Conservation (phyloP, 306 rosid species). For the Vigna mungo region DNA sequence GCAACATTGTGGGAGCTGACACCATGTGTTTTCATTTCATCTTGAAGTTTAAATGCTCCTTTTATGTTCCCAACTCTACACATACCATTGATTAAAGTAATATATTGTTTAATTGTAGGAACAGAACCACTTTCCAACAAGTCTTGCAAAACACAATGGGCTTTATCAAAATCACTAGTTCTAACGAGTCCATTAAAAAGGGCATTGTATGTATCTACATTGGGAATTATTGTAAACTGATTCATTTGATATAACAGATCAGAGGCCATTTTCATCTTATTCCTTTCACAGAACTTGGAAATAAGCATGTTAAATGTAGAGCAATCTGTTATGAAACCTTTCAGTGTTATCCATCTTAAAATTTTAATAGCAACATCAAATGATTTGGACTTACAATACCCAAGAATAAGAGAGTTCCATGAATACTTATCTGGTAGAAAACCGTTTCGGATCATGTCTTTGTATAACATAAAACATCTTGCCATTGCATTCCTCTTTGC, state of each 20-base stretch:
- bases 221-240: slow-evolving; percentile 50
- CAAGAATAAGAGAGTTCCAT: slow-evolving; percentile 74
- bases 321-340: slow-evolving; percentile 61
- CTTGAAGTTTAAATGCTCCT: slow-evolving; percentile 69
- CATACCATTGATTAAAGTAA: slow-evolving; percentile 70
- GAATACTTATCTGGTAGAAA: slow-evolving; percentile 64
- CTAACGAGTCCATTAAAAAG: slow-evolving; percentile 64
- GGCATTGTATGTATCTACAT: slow-evolving; percentile 58
- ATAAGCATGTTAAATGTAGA: slow-evolving; percentile 67
- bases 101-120: slow-evolving; percentile 65
- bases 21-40: slow-evolving; percentile 65
- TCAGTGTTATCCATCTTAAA: slow-evolving; percentile 57
- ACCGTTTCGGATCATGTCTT: slow-evolving; percentile 53
- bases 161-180: slow-evolving; percentile 54
- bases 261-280: slow-evolving; percentile 56
- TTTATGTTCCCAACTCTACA: slow-evolving; percentile 74
- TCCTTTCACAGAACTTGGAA: slow-evolving; percentile 62
- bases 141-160: slow-evolving; percentile 56
- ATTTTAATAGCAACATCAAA: slow-evolving; percentile 69
- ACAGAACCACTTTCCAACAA: slow-evolving; percentile 64
- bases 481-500: slow-evolving; percentile 57
- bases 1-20: slow-evolving; percentile 62
- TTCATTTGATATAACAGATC: slow-evolving; percentile 62
- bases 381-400: slow-evolving; percentile 58
- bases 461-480: slow-evolving; percentile 55